phyloP scores from a whole-genome alignment of 108 stramenopile genomes.

The Nitzschia sp. region DNA sequence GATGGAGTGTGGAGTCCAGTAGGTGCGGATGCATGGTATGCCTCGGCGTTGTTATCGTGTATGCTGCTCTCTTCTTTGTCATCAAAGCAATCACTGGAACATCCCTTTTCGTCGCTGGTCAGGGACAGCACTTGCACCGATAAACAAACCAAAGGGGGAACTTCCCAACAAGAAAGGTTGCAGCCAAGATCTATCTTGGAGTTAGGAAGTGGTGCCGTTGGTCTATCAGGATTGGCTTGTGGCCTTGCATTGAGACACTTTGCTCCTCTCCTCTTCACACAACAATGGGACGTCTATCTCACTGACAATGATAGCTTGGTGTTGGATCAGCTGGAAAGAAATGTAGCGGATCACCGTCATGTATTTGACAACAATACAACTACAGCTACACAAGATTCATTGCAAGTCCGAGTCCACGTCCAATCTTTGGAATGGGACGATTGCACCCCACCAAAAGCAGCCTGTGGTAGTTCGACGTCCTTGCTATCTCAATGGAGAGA shows the following conservation, averaged over 20 bases:
- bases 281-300: conserved; percentile 26
- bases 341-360: conserved; percentile 24
- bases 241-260: conserved; percentile 16
- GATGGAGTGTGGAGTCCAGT: conserved; percentile 52
- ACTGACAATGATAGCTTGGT: conserved; percentile 41
- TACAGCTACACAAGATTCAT: background rate
- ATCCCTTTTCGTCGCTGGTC: background rate
- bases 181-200: conserved; percentile 30
- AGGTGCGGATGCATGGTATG: conserved; percentile 55
- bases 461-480: background rate
- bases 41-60: conserved; percentile 38
- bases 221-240: conserved; percentile 38
- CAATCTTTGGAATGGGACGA: conserved; percentile 46
- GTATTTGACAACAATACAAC: background rate
- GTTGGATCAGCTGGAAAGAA: conserved; percentile 35
- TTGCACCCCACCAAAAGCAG: conserved; percentile 1
- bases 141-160: conserved; percentile 1
- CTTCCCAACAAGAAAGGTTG: background rate
- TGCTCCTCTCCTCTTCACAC: background rate
- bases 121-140: background rate
- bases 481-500: background rate
- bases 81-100: background rate
- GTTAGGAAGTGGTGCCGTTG: conserved; percentile 56
- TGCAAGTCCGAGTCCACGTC: conserved; percentile 23
- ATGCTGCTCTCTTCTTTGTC: conserved; percentile 2